Evolutionary conservation across 2,329 filamentous ascomycete genomes (phyloP).

Genomic region (Colletotrichum sp.): DNA sequence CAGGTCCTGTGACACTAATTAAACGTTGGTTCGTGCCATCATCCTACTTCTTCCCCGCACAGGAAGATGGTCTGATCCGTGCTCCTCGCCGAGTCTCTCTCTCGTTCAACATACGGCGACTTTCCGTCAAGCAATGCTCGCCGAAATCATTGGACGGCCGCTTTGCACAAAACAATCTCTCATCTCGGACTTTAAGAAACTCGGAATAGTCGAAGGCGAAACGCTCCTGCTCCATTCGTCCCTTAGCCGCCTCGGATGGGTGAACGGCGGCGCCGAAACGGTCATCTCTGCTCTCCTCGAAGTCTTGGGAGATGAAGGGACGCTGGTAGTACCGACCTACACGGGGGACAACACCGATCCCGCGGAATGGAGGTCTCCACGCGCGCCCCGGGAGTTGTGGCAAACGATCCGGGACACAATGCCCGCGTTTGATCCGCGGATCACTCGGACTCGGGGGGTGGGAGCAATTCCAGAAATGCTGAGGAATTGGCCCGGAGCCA

Average conservation of each 20-base stretch:
- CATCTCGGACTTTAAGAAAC: not conserved
- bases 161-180: conserved; percentile 2
- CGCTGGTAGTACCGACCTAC: conserved; percentile 22
- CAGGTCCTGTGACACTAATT: not conserved
- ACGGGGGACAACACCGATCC: conserved; percentile 20
- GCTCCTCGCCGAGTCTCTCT: not conserved
- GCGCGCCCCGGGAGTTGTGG: conserved; percentile 21
- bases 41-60: not conserved
- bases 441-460: not conserved
- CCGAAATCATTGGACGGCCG: not conserved
- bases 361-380: conserved; percentile 13
- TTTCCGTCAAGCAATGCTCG: not conserved
- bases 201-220: conserved; percentile 2
- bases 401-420: conserved; percentile 19
- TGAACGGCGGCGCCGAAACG: conserved; percentile 17
- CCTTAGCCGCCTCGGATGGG: conserved; percentile 6
- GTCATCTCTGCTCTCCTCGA: conserved; percentile 9
- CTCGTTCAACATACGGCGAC: not conserved
- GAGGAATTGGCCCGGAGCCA: conserved; percentile 21
- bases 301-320: conserved; percentile 9
- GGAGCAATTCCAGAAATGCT: conserved; percentile 19
- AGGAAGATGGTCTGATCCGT: not conserved
- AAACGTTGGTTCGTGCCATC: not conserved
- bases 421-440: conserved; percentile 14
- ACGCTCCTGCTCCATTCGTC: conserved; percentile 18